phyloP scores from a whole-genome alignment of 495 filamentous ascomycete species.

The Lepraria neglecta region DNA sequence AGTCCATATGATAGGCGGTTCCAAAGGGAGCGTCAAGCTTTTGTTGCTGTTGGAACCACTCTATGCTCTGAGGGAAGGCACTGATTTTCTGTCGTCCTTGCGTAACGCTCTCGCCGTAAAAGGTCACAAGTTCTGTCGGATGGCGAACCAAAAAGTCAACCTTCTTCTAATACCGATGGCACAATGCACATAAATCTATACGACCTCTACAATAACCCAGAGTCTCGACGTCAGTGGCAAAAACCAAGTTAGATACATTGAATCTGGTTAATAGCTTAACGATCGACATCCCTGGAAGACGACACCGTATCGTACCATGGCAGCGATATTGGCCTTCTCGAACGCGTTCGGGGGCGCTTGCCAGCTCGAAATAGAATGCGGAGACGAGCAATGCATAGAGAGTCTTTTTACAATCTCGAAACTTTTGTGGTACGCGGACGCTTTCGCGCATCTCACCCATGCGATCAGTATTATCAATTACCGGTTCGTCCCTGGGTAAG shows the following conservation, averaged over 20 bases:
- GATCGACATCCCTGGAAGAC: not conserved
- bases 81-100: too few relatives aligned
- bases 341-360: not conserved
- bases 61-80: not conserved
- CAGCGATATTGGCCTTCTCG: not conserved
- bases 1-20: not conserved
- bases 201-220: not conserved
- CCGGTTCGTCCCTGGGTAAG: not conserved
- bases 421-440: not conserved
- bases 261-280: too few relatives aligned
- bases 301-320: not conserved
- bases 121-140: too few relatives aligned
- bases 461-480: not conserved
- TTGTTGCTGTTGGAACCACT: slow-evolving; percentile 4
- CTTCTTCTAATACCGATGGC: too few relatives aligned
- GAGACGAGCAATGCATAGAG: not conserved
- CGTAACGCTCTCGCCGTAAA: too few relatives aligned
- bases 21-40: slow-evolving; percentile 9
- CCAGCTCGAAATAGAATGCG: not conserved
- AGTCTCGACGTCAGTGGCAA: not conserved
- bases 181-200: not conserved
- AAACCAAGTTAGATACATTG: too few relatives aligned
- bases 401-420: not conserved
- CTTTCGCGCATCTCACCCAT: not conserved
- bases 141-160: too few relatives aligned